Percentiles rank a stretch among this genome's conserved stretches.
Conservation (phyloP, 345 rosid species). For the Mercurialis annua region DNA sequence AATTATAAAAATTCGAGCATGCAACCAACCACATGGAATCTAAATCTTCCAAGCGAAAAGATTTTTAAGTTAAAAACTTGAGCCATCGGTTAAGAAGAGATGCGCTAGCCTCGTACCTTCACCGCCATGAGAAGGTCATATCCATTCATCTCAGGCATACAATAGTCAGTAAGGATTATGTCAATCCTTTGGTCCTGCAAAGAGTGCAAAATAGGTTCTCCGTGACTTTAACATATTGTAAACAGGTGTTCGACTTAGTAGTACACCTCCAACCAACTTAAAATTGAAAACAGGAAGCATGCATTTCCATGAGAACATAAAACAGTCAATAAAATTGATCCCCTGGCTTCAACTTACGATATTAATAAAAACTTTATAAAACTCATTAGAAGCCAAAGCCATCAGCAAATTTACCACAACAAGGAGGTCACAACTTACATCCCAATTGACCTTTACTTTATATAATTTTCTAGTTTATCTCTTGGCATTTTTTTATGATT, state of each 20-base stretch:
- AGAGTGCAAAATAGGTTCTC: neutral
- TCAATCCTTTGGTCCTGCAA: conserved; percentile 17
- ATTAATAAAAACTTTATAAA: too few relatives aligned
- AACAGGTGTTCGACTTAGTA: neutral
- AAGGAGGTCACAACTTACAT: neutral
- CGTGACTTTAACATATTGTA: neutral
- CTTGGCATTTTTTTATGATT: neutral
- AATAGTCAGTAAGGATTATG: conserved; percentile 18
- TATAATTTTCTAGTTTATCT: neutral
- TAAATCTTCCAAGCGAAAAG: neutral
- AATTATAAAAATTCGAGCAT: neutral
- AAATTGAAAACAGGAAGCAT: neutral
- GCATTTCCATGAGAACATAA: neutral
- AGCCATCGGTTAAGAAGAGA: neutral
- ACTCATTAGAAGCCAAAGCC: too few relatives aligned
- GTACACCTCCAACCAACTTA: neutral
- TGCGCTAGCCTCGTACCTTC: conserved; percentile 7
- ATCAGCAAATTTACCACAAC: neutral
- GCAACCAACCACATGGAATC: neutral
- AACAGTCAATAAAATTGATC: neutral
- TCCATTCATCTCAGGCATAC: conserved; percentile 23
- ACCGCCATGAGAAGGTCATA: conserved; percentile 20
- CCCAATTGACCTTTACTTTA: neutral
- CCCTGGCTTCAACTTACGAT: neutral
- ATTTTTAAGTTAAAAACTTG: neutral